Evolutionary conservation across 768 basidiomycete genomes (phyloP).

Genomic region (Phlebiopsis flavidoalba): DNA sequence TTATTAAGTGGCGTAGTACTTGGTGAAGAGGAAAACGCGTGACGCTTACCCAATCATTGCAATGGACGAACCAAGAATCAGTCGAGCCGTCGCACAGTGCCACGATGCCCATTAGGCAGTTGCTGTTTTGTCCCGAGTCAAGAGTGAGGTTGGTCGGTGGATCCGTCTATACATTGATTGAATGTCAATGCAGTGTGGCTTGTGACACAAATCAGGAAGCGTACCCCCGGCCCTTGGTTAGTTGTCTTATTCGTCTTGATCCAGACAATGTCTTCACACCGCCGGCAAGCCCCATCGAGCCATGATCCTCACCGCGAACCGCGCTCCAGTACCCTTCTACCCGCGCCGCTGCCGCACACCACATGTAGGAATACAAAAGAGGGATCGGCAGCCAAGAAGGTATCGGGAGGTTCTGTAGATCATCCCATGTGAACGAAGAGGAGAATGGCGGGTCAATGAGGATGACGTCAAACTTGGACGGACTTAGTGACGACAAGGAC

Average conservation of each 20-base stretch:
- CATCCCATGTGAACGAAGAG: conserved; percentile 81
- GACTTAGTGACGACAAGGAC: conserved; percentile 49
- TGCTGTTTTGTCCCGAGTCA: conserved; percentile 93
- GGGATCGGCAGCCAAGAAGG: conserved; percentile 82
- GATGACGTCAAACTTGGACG: conserved; percentile 84
- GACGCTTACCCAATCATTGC: conserved; percentile 82
- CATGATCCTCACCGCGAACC: conserved; percentile 87
- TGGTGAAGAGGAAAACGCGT: neutral
- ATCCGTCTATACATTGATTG: conserved; percentile 51
- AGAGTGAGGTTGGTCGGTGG: conserved; percentile 79
- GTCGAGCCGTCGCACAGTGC: conserved; percentile 92
- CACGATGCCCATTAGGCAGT: conserved; percentile 96
- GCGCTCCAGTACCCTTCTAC: conserved; percentile 86
- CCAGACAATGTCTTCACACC: conserved; percentile 99
- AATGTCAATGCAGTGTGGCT: neutral
- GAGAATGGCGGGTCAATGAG: conserved; percentile 89
- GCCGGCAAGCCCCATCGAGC: conserved; percentile 91
- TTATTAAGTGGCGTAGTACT: neutral
- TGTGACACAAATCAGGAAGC: conserved; percentile 19
- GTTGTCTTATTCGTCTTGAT: conserved; percentile 81
- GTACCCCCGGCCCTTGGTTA: conserved; percentile 72
- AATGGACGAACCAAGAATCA: conserved; percentile 96
- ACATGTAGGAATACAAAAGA: conserved; percentile 97
- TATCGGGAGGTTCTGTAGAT: conserved; percentile 77
- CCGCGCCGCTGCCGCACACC: conserved; percentile 82